A percentile compares a stretch with the other conserved stretches of the same genome.
Conservation (phyloP, 2,329 filamentous ascomycete species). For the Calonectria montana region DNA sequence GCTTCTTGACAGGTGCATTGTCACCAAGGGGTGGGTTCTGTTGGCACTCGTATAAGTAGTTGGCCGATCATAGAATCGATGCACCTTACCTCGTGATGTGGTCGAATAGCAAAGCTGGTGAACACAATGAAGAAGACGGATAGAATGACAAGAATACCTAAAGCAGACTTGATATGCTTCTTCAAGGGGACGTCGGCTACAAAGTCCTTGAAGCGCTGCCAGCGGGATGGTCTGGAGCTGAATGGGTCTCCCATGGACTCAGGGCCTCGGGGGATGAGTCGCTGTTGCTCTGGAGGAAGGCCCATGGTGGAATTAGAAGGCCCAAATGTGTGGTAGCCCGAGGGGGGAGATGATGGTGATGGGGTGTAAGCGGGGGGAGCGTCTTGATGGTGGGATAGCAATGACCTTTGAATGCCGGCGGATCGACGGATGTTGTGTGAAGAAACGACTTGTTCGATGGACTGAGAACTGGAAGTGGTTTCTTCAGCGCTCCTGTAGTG, state of each 20-base stretch:
- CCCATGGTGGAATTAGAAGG: constrained; percentile 52
- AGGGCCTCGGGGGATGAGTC: constrained; percentile 55
- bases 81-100: constrained; percentile 43
- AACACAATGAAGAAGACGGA: constrained; percentile 46
- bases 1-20: constrained; percentile 39
- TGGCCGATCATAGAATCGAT: background rate
- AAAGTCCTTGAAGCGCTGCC: constrained; percentile 44
- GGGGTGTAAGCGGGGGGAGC: constrained; percentile 65
- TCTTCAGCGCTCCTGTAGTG: constrained; percentile 41
- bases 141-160: constrained; percentile 48
- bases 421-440: constrained; percentile 1
- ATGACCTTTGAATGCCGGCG: constrained; percentile 8
- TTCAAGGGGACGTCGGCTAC: constrained; percentile 33
- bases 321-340: constrained; percentile 59
- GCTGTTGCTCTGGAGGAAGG: constrained; percentile 53
- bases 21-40: constrained; percentile 37
- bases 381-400: constrained; percentile 45
- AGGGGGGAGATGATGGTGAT: constrained; percentile 46
- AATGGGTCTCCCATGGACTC: constrained; percentile 58
- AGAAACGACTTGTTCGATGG: background rate
- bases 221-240: constrained; percentile 40
- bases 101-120: constrained; percentile 30
- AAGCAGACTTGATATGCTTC: constrained; percentile 43
- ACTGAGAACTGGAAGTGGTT: background rate
- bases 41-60: background rate